Evolutionary conservation across 805 yeast genomes (phyloP).

Genomic region (Cyberlindnera mrakii): DNA sequence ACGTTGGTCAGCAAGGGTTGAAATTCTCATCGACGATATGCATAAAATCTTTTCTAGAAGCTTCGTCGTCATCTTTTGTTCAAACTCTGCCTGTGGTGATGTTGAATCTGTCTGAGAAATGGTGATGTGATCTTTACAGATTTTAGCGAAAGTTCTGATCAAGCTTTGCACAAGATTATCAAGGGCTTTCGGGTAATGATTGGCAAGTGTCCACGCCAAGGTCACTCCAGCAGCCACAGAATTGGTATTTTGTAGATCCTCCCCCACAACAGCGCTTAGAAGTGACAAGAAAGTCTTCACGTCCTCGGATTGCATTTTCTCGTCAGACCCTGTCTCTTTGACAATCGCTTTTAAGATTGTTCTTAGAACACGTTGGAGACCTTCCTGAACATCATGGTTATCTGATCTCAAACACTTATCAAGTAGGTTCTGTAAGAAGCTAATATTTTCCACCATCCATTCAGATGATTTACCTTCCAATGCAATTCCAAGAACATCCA

Average conservation of each 20-base stretch:
- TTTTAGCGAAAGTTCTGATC: conserved; percentile 82
- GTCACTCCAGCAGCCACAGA: conserved; percentile 87
- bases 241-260: conserved; percentile 66
- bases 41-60: conserved; percentile 71
- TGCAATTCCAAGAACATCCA: conserved; percentile 82
- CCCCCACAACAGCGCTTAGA: conserved; percentile 64
- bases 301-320: conserved; percentile 55
- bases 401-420: conserved; percentile 80
- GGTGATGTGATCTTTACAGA: conserved; percentile 81
- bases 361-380: conserved; percentile 67
- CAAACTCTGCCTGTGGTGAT: conserved; percentile 46
- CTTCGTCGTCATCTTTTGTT: conserved; percentile 73
- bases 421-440: conserved; percentile 62
- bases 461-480: conserved; percentile 67
- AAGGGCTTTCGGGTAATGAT: conserved; percentile 63
- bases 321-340: conserved; percentile 36
- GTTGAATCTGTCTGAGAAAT: conserved; percentile 37
- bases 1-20: conserved; percentile 88
- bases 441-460: conserved; percentile 75
- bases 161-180: conserved; percentile 71
- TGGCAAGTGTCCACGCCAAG: conserved; percentile 73
- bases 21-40: conserved; percentile 73
- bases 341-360: conserved; percentile 63
- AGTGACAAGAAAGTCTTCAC: conserved; percentile 55
- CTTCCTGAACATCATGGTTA: conserved; percentile 83